Evolutionary conservation across 208 protist species (phyloP).

Genomic region (Leishmania guyanensis): DNA sequence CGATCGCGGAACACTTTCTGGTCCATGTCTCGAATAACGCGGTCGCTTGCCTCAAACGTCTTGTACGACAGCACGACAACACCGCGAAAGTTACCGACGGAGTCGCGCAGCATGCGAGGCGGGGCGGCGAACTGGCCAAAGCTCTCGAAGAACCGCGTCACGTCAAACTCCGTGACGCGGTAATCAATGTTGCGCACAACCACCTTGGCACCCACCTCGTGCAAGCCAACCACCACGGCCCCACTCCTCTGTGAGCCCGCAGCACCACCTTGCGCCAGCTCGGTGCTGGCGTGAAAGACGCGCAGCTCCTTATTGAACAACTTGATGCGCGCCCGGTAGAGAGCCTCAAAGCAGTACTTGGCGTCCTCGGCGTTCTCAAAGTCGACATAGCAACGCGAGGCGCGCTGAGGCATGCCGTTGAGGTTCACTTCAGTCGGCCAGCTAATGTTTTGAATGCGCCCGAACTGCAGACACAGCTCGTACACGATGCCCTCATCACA

Average conservation of each 20-base stretch:
- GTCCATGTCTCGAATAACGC: slow-evolving; percentile 77
- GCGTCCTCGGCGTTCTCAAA: slow-evolving; percentile 80
- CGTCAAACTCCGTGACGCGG: slow-evolving; percentile 73
- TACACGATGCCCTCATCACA: slow-evolving; percentile 80
- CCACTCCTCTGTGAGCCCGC: slow-evolving; percentile 9
- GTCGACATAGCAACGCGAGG: slow-evolving; percentile 79
- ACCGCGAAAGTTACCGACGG: slow-evolving; percentile 77
- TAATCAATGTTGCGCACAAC: slow-evolving; percentile 76
- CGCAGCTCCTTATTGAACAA: slow-evolving; percentile 75
- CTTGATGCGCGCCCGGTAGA: slow-evolving; percentile 61
- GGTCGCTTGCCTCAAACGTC: slow-evolving; percentile 70
- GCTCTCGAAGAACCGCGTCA: slow-evolving; percentile 77
- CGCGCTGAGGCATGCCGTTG: slow-evolving; percentile 53
- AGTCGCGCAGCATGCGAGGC: slow-evolving; percentile 80
- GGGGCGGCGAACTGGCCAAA: slow-evolving; percentile 85
- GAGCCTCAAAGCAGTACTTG: slow-evolving; percentile 88
- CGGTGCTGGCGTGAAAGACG: slow-evolving; percentile 65
- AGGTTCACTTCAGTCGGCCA: slow-evolving; percentile 59
- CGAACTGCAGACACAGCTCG: slow-evolving; percentile 86
- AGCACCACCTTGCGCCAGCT: slow-evolving; percentile 38
- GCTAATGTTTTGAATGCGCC: slow-evolving; percentile 67
- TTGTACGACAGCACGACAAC: slow-evolving; percentile 81
- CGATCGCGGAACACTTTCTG: slow-evolving; percentile 65
- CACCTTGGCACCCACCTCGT: slow-evolving; percentile 89
- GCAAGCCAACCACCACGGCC: slow-evolving; percentile 42